Evolutionary conservation across 2,329 filamentous ascomycete genomes (phyloP).

Genomic region (Arthrinium phaeospermum): DNA sequence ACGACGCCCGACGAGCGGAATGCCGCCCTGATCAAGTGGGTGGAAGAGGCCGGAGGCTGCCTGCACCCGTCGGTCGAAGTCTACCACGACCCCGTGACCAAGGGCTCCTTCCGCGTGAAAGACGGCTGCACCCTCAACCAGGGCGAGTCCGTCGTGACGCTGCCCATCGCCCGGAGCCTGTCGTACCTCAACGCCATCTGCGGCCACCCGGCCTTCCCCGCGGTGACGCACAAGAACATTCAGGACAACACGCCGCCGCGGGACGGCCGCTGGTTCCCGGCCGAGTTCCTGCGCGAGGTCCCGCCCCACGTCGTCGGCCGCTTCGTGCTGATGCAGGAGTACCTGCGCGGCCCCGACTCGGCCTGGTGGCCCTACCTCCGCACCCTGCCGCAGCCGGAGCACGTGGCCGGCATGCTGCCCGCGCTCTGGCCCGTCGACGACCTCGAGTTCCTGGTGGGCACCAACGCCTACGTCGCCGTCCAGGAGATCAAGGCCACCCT

Average conservation of each 20-base stretch:
- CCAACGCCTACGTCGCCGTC: conserved; percentile 39
- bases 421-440: conserved; percentile 70
- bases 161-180: conserved; percentile 59
- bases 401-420: conserved; percentile 59
- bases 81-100: conserved; percentile 55
- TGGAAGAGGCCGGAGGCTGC: conserved; percentile 48
- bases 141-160: conserved; percentile 54
- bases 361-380: conserved; percentile 73
- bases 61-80: conserved; percentile 60
- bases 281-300: conserved; percentile 52
- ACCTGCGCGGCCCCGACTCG: conserved; percentile 61
- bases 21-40: conserved; percentile 54
- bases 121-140: conserved; percentile 37
- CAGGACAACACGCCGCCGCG: conserved; percentile 21
- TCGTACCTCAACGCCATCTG: conserved; percentile 64
- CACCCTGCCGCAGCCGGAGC: conserved; percentile 66
- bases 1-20: conserved; percentile 34
- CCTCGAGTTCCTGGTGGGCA: conserved; percentile 53
- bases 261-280: conserved; percentile 48
- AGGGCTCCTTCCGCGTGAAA: conserved; percentile 60
- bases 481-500: conserved; percentile 52
- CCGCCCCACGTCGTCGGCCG: conserved; percentile 67
- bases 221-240: conserved; percentile 24
- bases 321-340: conserved; percentile 74
- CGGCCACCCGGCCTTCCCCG: conserved; percentile 35